A percentile compares a stretch with the other conserved stretches of the same genome.
phyloP scores from a whole-genome alignment of 2,329 filamentous ascomycete genomes.

The Tricladium varicosporioides region DNA sequence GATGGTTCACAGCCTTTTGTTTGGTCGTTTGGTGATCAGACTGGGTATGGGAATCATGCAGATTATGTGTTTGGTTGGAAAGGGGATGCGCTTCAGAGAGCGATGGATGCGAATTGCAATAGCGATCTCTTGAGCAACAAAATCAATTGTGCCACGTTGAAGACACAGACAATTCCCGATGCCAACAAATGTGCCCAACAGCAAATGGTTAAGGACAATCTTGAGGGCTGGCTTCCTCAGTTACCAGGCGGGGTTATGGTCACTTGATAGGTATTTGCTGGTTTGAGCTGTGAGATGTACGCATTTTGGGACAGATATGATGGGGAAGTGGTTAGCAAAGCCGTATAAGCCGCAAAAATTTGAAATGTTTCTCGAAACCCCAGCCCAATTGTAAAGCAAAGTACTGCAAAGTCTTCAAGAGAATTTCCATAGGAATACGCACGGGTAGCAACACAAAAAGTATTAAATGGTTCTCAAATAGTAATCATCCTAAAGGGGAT shows the following conservation, averaged over 20 bases:
- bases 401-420: no score
- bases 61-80: slow-evolving; percentile 53
- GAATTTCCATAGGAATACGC: no score
- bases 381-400: no score
- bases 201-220: neutral
- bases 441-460: no score
- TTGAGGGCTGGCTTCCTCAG: neutral
- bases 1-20: slow-evolving; percentile 43
- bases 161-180: slow-evolving; percentile 34
- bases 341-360: no score
- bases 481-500: no score
- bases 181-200: neutral
- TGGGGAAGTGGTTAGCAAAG: no score
- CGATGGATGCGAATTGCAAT: slow-evolving; percentile 47
- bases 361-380: no score
- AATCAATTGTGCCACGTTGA: slow-evolving; percentile 44
- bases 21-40: slow-evolving; percentile 40
- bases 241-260: neutral
- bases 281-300: no score
- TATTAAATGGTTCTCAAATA: no score
- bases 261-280: neutral
- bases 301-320: no score
- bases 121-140: slow-evolving; percentile 39
- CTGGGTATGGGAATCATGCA: slow-evolving; percentile 47
- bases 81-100: slow-evolving; percentile 26